Evolutionary conservation across 148 eudicot genomes (phyloP), one percentile per base, ranked within the genome.

Genomic region (Persicaria tinctoria): DNA sequence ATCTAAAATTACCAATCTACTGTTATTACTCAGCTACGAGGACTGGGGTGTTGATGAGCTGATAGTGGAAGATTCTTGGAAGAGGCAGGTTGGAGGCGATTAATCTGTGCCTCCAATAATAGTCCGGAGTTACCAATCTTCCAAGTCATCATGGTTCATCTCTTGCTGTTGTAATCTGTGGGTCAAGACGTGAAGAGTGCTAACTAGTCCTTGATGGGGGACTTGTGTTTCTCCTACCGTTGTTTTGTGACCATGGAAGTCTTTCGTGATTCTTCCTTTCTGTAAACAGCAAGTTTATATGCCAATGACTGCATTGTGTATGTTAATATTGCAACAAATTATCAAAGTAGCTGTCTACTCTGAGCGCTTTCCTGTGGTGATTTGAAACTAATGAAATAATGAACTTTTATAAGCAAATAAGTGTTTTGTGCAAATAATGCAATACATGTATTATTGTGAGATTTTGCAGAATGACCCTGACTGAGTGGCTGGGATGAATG

Each of bases 11-110:
- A 66, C 14, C 8, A 41, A 66, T 66, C 17, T 66, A 44, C 12
- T 50, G 53, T 17, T 66, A 7, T 8, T n/a, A 38, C 81, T 78
- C 84, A 95, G 99, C 80, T 95, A 87, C 64, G 99, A 95, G 84
- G 99, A 95, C 72, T 95, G 99, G 99, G 99, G 99, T 16, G 99
- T 95, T 32, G 97, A 95, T 75, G 99, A 95, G 78, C 78, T 95
- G 79, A 90, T 92, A 59, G 99, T 95, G 23, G 99, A 95, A 78
- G 99, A 95, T 78, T 92, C 99, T 0, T 95, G 99, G 99, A 95
- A 92, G 85, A 90, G 97, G 82, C 99, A 95, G 86, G 97, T 95
- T 0, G 99, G 99, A 51, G 97, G 97, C 10, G 89, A 92, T 75
- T 71, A 50, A 71, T 48, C 48, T 27, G 16, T 7, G 69, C 55